Percentiles rank a stretch among this genome's conserved stretches.
Conservation (phyloP, 2,329 filamentous ascomycete species). For the Dactylonectria estremocensis region DNA sequence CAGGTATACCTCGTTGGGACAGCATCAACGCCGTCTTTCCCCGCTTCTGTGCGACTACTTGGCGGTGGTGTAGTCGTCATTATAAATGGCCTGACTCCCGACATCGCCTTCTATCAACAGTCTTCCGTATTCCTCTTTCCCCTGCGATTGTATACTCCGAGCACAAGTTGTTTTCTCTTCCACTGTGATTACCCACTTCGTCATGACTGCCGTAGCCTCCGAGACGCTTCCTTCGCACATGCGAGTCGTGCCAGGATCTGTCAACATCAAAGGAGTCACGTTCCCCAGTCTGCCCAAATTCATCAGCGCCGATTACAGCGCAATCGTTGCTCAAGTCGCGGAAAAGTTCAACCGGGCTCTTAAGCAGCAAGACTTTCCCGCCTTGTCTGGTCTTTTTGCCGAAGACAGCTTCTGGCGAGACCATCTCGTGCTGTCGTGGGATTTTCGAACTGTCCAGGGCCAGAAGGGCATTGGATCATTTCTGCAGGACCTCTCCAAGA, state of each 20-base stretch:
- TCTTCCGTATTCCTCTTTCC: background rate
- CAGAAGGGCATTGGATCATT: slow-evolving; percentile 57
- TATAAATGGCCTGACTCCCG: slow-evolving; percentile 3
- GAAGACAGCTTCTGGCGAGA: slow-evolving; percentile 71
- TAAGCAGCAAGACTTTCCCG: slow-evolving; percentile 50
- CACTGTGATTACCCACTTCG: background rate
- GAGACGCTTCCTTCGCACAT: slow-evolving; percentile 22
- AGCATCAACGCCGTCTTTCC: slow-evolving; percentile 17
- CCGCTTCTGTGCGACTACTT: slow-evolving; percentile 15
- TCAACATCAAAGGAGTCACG: slow-evolving; percentile 18
- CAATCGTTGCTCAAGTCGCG: slow-evolving; percentile 39
- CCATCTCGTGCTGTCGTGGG: slow-evolving; percentile 70
- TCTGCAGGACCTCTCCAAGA: slow-evolving; percentile 43
- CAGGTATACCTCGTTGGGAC: slow-evolving; percentile 1
- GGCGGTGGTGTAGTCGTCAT: slow-evolving; percentile 6
- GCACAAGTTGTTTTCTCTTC: background rate
- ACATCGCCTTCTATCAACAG: background rate
- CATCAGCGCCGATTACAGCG: background rate
- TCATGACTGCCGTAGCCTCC: slow-evolving; percentile 4
- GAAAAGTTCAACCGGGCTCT: slow-evolving; percentile 59
- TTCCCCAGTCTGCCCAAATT: slow-evolving; percentile 15
- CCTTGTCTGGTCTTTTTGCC: slow-evolving; percentile 49
- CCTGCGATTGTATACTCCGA: background rate
- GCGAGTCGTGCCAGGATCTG: slow-evolving; percentile 23
- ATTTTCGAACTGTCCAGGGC: slow-evolving; percentile 65